Base-by-base conservation (phyloP, 2,329 filamentous ascomycete genomes). In the Huntiella savannae region DNA sequence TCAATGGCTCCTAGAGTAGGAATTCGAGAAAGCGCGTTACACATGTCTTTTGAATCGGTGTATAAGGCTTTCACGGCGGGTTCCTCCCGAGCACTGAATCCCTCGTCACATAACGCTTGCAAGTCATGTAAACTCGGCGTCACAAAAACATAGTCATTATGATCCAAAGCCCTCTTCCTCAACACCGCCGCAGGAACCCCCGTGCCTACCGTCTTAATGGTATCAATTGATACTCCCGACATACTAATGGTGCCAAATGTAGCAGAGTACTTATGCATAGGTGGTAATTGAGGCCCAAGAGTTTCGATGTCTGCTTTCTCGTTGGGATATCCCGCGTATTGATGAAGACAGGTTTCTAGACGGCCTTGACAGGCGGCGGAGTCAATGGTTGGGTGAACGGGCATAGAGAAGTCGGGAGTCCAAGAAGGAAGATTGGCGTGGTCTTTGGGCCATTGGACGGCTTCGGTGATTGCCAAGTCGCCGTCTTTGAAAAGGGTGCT, bases 341-440 rank as follows among this genome's bases (percentile, higher is more conserved):
- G 22, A n/a, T 11, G 13, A 8, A 38, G 17, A 15, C 11, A 12
- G 8, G 22, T 32, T n/a, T 36, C 28, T n/a, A 47, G n/a, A 33
- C 36, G 15, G n/a, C 37, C 32, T 16, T 17, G n/a, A 8, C 16
- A 38, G 16, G 40, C 38, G 7, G 37, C 13, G 6, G 33, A 43
- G 34, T 47, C 46, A 6, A 43, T 47, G 10, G 5, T 47, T 7
- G 46, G 46, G n/a, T 47, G 40, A 4, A 19, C 33, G 13, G 38
- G 36, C 7, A 35, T 34, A 33, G 33, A 38, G 34, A 47, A 47
- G 11, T 47, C 46, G 11, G 46, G 46, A 15, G 43, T 40, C 46
- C 46, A 47, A 7, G 46, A 43, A 3, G 46, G 46, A 10, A 47
- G 32, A 2, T 15, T 39, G 3, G 33, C 13, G 1, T 37, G 22